Conservation (phyloP, 352 stramenopile species). For the Globisporangium carolinianum region DNA sequence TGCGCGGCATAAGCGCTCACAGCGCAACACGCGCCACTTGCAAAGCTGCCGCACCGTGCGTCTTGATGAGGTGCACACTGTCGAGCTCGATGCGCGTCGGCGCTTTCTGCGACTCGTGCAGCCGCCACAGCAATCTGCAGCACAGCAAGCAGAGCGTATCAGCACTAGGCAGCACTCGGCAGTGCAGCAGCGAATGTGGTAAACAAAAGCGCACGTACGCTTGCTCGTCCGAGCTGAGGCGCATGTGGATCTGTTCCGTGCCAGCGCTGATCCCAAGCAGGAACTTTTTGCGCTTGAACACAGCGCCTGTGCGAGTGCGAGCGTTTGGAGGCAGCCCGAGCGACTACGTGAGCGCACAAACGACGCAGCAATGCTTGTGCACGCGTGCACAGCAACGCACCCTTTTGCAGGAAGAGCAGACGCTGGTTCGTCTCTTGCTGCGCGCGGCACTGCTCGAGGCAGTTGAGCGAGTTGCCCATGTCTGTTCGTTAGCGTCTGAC, state of each 20-base stretch:
- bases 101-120: conserved; percentile 44
- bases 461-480: conserved; percentile 82
- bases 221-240: conserved; percentile 55
- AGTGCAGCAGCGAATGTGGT: too few species aligned
- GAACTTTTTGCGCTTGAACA: conserved; percentile 76
- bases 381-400: conserved; percentile 11
- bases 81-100: conserved; percentile 42
- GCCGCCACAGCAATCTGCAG: conserved; percentile 59
- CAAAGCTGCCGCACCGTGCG: conserved; percentile 23
- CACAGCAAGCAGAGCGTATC: too few species aligned
- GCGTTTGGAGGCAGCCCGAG: background rate
- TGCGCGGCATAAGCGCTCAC: too few species aligned
- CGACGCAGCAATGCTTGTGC: background rate
- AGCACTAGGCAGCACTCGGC: conserved; percentile 28
- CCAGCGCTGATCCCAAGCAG: conserved; percentile 57
- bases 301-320: conserved; percentile 22
- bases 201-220: conserved; percentile 20
- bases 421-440: conserved; percentile 58
- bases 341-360: background rate
- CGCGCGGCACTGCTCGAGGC: conserved; percentile 64
- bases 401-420: conserved; percentile 69
- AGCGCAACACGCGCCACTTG: background rate
- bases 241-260: conserved; percentile 53
- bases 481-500: too few species aligned
- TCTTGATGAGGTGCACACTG: conserved; percentile 43